Percentiles rank a stretch among this genome's conserved stretches.
Evolutionary conservation across 768 basidiomycete genomes (phyloP).

Genomic region (Collybiopsis luxurians): DNA sequence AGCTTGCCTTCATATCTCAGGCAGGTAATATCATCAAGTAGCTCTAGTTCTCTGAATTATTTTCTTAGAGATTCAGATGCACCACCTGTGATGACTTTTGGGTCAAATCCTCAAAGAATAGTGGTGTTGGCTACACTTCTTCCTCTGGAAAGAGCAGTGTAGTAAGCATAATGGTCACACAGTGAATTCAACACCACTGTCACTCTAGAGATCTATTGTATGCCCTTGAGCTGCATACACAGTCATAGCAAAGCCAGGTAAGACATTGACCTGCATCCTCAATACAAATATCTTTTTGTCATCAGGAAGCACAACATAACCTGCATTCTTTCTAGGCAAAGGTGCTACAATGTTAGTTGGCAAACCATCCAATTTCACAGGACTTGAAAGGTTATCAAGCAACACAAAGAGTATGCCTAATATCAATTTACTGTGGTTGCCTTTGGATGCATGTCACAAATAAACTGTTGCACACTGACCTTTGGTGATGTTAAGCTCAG

Average conservation of each 20-base stretch:
- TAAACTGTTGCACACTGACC: constrained; percentile 27
- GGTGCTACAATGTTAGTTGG: constrained; percentile 29
- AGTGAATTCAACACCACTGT: no score
- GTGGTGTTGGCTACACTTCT: constrained; percentile 17
- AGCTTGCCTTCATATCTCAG: not conserved
- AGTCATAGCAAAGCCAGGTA: constrained; percentile 30
- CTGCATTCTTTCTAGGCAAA: constrained; percentile 3
- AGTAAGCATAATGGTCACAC: constrained; percentile 23
- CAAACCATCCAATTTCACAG: constrained; percentile 20
- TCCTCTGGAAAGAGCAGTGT: constrained; percentile 28
- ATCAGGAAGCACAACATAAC: constrained; percentile 14
- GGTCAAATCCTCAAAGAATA: constrained; percentile 17
- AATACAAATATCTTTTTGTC: constrained; percentile 15
- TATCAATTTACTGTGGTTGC: constrained; percentile 10
- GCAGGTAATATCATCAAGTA: constrained; percentile 22
- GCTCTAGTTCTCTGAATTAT: constrained; percentile 20
- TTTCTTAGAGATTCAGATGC: constrained; percentile 7
- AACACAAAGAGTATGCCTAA: constrained; percentile 27
- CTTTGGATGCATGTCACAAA: constrained; percentile 17
- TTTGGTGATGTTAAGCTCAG: constrained; percentile 30
- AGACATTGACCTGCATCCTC: constrained; percentile 19
- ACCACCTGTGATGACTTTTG: constrained; percentile 10
- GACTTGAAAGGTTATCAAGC: constrained; percentile 19
- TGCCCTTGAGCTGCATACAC: constrained; percentile 30
- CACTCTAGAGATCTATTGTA: no score